A percentile compares a stretch with the other conserved stretches of the same genome.
Conservation (phyloP, 2,329 filamentous ascomycete genomes). For the Laburnicola sp. region DNA sequence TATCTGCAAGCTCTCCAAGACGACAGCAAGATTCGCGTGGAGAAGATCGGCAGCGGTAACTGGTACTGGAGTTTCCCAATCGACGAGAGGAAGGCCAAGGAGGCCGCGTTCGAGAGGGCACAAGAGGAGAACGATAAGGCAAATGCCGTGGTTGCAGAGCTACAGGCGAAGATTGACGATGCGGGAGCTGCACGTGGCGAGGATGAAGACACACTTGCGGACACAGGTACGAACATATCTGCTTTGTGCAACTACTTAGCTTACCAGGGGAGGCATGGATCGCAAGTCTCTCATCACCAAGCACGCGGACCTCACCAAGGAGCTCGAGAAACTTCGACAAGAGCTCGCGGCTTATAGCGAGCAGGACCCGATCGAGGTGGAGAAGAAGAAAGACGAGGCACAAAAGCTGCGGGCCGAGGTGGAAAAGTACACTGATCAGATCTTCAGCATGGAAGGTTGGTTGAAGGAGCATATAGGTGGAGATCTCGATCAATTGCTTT, state of each 20-base stretch:
- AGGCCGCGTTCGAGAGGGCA: constrained; percentile 44
- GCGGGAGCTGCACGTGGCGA: constrained; percentile 44
- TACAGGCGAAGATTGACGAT: constrained; percentile 47
- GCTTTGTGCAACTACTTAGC: background rate
- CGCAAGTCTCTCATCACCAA: constrained; percentile 45
- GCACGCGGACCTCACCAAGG: constrained; percentile 41
- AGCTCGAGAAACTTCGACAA: constrained; percentile 44
- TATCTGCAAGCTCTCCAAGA: constrained; percentile 65
- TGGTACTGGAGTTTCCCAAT: constrained; percentile 72
- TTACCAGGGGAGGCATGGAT: constrained; percentile 26
- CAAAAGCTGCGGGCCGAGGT: constrained; percentile 33
- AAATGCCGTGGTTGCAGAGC: constrained; percentile 38
- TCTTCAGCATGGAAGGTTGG: constrained; percentile 52
- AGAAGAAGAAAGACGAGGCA: constrained; percentile 44
- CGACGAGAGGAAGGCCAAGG: constrained; percentile 57
- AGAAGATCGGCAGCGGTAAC: constrained; percentile 72
- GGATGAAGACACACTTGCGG: constrained; percentile 44
- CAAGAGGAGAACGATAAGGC: constrained; percentile 46
- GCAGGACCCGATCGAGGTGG: constrained; percentile 51
- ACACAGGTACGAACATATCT: constrained; percentile 23
- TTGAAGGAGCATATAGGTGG: constrained; percentile 39
- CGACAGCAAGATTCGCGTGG: constrained; percentile 64
- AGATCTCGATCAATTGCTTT: constrained; percentile 51
- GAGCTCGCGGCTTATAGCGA: constrained; percentile 52
- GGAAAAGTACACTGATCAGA: constrained; percentile 50